Evolutionary conservation across 176 grass and related monocot species (phyloP), one percentile per base, ranked within the genome.

Genomic region (Zoysia japonica): DNA sequence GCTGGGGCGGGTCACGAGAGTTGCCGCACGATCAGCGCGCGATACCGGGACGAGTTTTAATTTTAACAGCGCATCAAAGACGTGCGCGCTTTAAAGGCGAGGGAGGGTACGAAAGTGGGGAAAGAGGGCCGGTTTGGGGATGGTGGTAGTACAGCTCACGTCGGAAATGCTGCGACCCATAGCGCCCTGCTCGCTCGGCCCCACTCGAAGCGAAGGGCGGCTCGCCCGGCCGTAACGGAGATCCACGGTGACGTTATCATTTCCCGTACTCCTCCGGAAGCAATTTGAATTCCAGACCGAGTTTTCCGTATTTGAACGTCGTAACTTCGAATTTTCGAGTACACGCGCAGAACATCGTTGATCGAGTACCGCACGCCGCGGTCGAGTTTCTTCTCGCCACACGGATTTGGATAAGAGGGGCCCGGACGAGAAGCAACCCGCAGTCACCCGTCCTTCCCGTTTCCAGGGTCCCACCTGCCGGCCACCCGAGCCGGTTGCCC

Each of bases 21-120:
- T 45, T 49, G 87, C 77, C 20, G 57, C 75, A 41, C 28, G 28
- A 28, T 59, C 75, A 3, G 15, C 3, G 20, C 64, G 20, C 12
- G 20, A 63, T 51, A 64, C 36, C 70, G 0, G 42, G 42, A 1
- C 65, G 10, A 8, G 36, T 77, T 38, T 74, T 35, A 67, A n/a
- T 47, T 54, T 88, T 77, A 20, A 50, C 77, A 70, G 57, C 43
- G 82, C 77, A 77, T 77, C 85, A 71, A 85, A 85, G 77, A 42
- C n/a, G 28, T 20, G 70, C 46, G 1, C 76, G 2, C 81, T 88
- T 80, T 84, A 80, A 80, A 65, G 47, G 62, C 53, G 2, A 3
- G 55, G 7, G 82, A 3, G 55, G 7, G 82, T 80, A 81, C 70
- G 65, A 28, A 54, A 72, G 13, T 28, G 28, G 60, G 35, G 51